Conservation (phyloP, 441 rosid species). For the Gossypium gossypioides region DNA sequence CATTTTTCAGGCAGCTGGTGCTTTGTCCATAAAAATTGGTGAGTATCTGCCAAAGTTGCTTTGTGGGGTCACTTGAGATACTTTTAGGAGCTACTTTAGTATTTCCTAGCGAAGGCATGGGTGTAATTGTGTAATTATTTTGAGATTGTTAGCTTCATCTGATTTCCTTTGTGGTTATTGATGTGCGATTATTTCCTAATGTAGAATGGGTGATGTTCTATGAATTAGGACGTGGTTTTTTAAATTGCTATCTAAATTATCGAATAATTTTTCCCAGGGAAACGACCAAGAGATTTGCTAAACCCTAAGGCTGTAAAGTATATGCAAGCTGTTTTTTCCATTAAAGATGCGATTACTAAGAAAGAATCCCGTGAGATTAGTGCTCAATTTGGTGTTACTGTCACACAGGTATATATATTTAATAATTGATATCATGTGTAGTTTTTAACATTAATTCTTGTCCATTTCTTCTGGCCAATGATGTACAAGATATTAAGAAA, state of each 20-base stretch:
- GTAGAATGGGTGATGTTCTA: not conserved
- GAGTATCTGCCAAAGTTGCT: slow-evolving; percentile 23
- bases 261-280: slow-evolving; percentile 42
- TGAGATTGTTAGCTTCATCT: not conserved
- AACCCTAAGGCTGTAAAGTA: slow-evolving; percentile 89
- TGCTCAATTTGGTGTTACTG: slow-evolving; percentile 76
- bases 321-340: slow-evolving; percentile 79
- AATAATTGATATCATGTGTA: not conserved
- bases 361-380: slow-evolving; percentile 92
- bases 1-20: slow-evolving; percentile 76
- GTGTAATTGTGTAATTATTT: not conserved
- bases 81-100: not conserved
- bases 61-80: not conserved
- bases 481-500: not conserved
- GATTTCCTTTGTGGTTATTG: not conserved
- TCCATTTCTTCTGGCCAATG: not conserved
- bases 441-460: not conserved
- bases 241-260: slow-evolving; percentile 14
- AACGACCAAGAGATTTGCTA: slow-evolving; percentile 93
- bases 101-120: not conserved
- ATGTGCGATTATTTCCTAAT: not conserved
- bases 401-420: slow-evolving; percentile 55
- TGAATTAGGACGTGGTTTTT: slow-evolving; percentile 16
- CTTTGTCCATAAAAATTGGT: slow-evolving; percentile 88
- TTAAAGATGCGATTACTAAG: slow-evolving; percentile 89